A percentile compares a stretch with the other conserved stretches of the same genome.
Conservation (phyloP, 768 basidiomycete species). For the Termitomyces sp. region DNA sequence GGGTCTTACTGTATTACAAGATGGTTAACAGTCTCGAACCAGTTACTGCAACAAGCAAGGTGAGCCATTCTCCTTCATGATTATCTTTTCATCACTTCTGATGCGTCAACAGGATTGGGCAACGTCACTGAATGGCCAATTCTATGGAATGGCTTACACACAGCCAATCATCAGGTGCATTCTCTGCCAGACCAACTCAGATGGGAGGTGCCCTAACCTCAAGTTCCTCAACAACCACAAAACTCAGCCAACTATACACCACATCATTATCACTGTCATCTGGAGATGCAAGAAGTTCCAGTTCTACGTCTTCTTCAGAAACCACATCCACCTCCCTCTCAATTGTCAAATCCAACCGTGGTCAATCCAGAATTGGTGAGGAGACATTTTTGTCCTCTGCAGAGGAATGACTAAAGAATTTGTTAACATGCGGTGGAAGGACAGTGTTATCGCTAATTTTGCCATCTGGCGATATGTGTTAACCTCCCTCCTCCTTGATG, state of each 20-base stretch:
- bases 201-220: neutral
- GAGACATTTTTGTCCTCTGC: neutral
- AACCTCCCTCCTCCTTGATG: too few species aligned
- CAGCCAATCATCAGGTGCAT: neutral
- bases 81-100: too few species aligned
- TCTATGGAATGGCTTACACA: neutral
- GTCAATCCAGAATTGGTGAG: neutral
- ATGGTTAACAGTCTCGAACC: neutral
- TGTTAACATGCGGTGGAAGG: too few species aligned
- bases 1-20: neutral
- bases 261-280: neutral
- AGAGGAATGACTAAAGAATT: neutral
- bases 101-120: neutral
- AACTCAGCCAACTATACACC: neutral
- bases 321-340: neutral
- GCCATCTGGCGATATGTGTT: neutral
- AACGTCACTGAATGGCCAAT: neutral
- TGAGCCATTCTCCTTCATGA: neutral
- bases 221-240: neutral
- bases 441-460: neutral
- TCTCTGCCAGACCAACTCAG: neutral
- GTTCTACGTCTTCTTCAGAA: neutral
- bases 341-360: neutral
- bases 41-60: neutral
- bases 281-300: neutral